These are phyloP conservation scores for Rubia peregrina DNA, from an alignment of 305 asterid genomes.

Conservation along the genomic window DNA sequence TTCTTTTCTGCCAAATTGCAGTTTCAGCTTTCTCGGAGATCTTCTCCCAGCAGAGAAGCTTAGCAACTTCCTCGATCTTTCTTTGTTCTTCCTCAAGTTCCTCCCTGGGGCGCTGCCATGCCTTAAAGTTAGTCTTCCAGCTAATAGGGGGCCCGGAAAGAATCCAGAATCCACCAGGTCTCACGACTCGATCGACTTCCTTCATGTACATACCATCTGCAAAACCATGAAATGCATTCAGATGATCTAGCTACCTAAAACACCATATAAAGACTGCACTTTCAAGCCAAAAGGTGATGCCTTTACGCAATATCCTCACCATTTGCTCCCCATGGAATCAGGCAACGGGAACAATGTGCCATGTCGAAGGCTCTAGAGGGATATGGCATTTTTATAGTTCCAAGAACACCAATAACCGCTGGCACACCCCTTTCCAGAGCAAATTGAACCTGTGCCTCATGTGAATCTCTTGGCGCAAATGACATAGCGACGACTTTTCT, in stretches of 20 bases:
- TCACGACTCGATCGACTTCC: constrained; percentile 94
- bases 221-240: constrained; percentile 17
- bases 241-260: background rate
- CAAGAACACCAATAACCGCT: constrained; percentile 95
- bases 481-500: constrained; percentile 85
- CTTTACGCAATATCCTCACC: constrained; percentile 42
- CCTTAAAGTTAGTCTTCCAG: constrained; percentile 64
- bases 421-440: constrained; percentile 98
- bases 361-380: constrained; percentile 89
- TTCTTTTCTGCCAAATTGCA: constrained; percentile 87
- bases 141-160: constrained; percentile 97
- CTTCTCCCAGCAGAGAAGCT: constrained; percentile 95
- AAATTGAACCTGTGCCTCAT: constrained; percentile 95
- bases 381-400: constrained; percentile 76
- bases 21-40: constrained; percentile 80
- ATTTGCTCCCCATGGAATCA: constrained; percentile 87
- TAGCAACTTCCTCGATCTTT: constrained; percentile 82
- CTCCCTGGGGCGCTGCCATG: constrained; percentile 92
- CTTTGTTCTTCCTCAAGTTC: constrained; percentile 90
- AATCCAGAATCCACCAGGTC: constrained; percentile 98
- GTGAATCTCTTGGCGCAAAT: constrained; percentile 98
- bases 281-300: constrained; percentile 4
- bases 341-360: constrained; percentile 98
- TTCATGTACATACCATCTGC: constrained; percentile 90
- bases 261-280: background rate